A percentile compares a stretch with the other conserved stretches of the same genome.
Evolutionary conservation across 2,329 filamentous ascomycete species (phyloP).

Genomic region (Furcasterigmium furcatum): DNA sequence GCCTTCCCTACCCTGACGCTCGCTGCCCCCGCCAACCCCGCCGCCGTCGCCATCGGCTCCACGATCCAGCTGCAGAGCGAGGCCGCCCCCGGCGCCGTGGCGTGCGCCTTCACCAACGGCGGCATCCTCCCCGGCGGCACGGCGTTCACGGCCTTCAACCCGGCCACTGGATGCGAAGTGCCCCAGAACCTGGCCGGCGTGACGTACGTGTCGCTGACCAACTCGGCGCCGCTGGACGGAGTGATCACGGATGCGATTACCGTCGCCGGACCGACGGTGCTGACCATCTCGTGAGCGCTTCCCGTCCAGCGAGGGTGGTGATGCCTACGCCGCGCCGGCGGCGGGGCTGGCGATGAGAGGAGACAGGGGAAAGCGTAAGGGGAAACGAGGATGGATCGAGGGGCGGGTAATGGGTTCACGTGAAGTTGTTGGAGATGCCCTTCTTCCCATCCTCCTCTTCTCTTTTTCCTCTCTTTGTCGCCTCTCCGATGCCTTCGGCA

Average conservation of each 20-base stretch:
- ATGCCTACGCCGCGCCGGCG: too few relatives aligned
- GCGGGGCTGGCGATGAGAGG: too few relatives aligned
- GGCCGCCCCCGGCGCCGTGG: constrained; percentile 46
- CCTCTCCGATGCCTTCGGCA: neutral
- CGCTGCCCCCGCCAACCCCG: constrained; percentile 43
- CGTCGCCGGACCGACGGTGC: constrained; percentile 61
- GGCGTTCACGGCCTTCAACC: constrained; percentile 54
- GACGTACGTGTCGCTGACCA: constrained; percentile 66
- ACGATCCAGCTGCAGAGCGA: constrained; percentile 46
- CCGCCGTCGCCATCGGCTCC: constrained; percentile 32
- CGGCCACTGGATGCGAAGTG: constrained; percentile 53
- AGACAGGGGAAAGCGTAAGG: too few relatives aligned
- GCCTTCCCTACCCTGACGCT: constrained; percentile 57
- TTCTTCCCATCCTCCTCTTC: neutral
- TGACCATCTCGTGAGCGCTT: constrained; percentile 43
- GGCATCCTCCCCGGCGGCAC: constrained; percentile 52
- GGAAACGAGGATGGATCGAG: too few relatives aligned
- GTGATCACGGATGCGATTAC: constrained; percentile 59
- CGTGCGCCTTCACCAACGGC: constrained; percentile 67
- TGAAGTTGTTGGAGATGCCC: too few relatives aligned
- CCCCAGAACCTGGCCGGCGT: constrained; percentile 61
- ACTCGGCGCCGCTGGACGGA: constrained; percentile 42
- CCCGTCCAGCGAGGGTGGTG: neutral
- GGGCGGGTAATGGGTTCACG: too few relatives aligned
- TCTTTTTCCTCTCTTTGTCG: neutral